A percentile compares a stretch with the other conserved stretches of the same genome.
Conservation (phyloP, 768 basidiomycete genomes). For the Boletus bicolor region DNA sequence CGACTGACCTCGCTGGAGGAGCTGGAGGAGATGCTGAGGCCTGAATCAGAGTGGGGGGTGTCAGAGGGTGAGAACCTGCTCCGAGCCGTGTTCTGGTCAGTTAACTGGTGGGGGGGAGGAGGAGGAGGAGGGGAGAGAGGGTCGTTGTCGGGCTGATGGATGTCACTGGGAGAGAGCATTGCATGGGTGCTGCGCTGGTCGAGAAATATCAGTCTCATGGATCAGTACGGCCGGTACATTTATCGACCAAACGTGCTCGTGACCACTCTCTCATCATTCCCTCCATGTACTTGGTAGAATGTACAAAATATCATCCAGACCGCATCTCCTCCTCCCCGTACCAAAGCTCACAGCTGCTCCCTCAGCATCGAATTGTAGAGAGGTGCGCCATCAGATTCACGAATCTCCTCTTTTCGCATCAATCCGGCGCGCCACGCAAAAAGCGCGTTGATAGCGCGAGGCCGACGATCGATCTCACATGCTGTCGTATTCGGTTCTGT, state of each 20-base stretch:
- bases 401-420: no score
- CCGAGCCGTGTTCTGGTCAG: neutral
- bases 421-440: conserved; percentile 4
- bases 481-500: neutral
- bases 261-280: neutral
- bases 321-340: no score
- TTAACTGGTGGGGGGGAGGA: neutral
- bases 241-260: conserved; percentile 1
- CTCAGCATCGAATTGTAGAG: no score
- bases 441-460: conserved; percentile 11
- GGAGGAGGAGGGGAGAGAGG: conserved; percentile 1
- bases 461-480: conserved; percentile 13
- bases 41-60: conserved; percentile 30
- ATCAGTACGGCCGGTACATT: conserved; percentile 5
- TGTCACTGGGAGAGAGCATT: conserved; percentile 21
- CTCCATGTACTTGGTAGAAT: no score
- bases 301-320: no score
- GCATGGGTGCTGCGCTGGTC: conserved; percentile 8
- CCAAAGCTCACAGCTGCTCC: neutral
- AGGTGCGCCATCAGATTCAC: no score
- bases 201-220: conserved; percentile 1
- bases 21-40: conserved; percentile 29
- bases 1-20: conserved; percentile 32
- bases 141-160: conserved; percentile 11
- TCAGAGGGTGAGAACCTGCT: conserved; percentile 3